Base-by-base conservation (phyloP, 768 basidiomycete genomes). In the Neoboletus brunneissimus region DNA sequence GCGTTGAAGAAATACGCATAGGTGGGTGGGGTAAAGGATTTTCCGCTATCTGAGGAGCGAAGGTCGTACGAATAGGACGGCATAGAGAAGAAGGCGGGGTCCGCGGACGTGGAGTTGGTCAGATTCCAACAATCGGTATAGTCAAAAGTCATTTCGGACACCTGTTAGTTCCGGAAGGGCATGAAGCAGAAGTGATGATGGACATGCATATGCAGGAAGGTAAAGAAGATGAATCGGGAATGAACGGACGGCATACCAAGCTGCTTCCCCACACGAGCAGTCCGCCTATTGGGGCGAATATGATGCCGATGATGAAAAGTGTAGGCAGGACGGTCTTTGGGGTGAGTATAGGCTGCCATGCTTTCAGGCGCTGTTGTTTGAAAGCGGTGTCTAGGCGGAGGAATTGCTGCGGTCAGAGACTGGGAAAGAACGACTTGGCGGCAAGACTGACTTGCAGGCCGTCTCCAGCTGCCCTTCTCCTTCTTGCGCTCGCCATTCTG, bases 271-370 rank as follows among this genome's bases (percentile, higher is more conserved):
- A 98, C 57, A 98, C 84, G 49, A 98, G 84, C 48, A 98, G 79
- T 55, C 88, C 97, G 23, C 97, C 97, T 64, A 99, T 95, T 53
- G 94, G 95, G 0, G 91, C 96, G 70, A 99, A 99, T 61, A 98
- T 75, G 63, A 99, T 79, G 44, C 92, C 97, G 64, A 98, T 86
- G 67, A 98, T 85, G 74, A 99, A 95, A 45, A 99, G 83, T 1
- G 94, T 96, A 4, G 97, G 97, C 16, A 99, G 83, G 22, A 99
- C 97, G 1, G 94, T 97, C 74, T 95, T 95, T 5, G 97, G 97
- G 5, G 95, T 98, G 46, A 98, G 82, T 70, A 99, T 98, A 10
- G 97, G 97, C 80, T 99, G 97, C 97, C 97, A 99, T 68, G 97
- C 97, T 78, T 98, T 98, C 69, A 99, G 84, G 54, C 97, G 89